These are phyloP conservation scores for Epichloe bromicola DNA, from an alignment of 2,329 filamentous ascomycete genomes.

Conservation along the genomic window DNA sequence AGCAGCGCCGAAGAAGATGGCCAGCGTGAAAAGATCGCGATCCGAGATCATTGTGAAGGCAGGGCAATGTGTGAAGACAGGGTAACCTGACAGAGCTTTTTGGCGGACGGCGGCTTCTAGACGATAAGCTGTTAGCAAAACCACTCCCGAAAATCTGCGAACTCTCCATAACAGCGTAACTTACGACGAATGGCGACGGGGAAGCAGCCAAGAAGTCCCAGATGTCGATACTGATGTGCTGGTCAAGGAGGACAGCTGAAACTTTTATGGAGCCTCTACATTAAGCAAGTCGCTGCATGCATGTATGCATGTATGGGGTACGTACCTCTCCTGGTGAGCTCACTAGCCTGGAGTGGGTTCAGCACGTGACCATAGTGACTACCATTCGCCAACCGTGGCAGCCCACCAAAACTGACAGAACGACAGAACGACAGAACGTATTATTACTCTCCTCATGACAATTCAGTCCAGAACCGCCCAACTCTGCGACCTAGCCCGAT, in stretches of 20 bases:
- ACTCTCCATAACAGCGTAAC: background rate
- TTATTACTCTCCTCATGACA: background rate
- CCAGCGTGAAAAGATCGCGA: conserved; percentile 76
- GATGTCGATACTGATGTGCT: conserved; percentile 1
- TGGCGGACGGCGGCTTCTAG: background rate
- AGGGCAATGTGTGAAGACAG: conserved; percentile 21
- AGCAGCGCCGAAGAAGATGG: conserved; percentile 80
- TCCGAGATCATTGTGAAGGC: conserved; percentile 77
- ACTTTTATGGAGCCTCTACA: conserved; percentile 4
- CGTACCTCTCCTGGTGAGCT: background rate
- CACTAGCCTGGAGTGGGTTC: conserved; percentile 1
- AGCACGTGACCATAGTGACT: conserved; percentile 15
- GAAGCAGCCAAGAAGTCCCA: background rate
- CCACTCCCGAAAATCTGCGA: too few relatives aligned
- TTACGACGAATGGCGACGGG: background rate
- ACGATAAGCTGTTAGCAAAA: background rate
- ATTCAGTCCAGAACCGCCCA: background rate
- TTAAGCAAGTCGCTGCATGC: background rate
- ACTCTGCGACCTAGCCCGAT: background rate
- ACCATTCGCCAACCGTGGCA: conserved; percentile 13
- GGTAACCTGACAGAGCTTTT: conserved; percentile 1
- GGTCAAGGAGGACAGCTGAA: conserved; percentile 10
- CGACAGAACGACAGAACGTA: conserved; percentile 3
- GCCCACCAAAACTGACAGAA: conserved; percentile 11
- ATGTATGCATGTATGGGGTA: background rate